Evolutionary conservation across 208 protist genomes (phyloP), one percentile per base, ranked within the genome.

Genomic region (Trypanosoma platydactyli): DNA sequence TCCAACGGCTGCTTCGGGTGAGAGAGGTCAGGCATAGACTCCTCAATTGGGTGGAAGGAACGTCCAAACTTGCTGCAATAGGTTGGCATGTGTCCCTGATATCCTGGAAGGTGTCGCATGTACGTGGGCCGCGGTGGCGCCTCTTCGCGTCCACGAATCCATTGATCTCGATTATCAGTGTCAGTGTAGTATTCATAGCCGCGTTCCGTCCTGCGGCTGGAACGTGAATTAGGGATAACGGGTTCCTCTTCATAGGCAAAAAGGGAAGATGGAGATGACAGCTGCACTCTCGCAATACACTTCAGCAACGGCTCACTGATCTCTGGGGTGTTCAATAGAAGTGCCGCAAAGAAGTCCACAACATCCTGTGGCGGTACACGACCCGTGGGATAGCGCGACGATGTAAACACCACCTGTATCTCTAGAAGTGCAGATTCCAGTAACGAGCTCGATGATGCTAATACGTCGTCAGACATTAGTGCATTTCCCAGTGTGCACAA

Each of bases 21-120:
- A 27, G 83, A 79, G 56, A 94, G 80, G 38, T 79, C 64, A 51
- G 90, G 90, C 33, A 93, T 69, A 42, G 88, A 83, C 76, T 93
- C 90, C 71, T 95, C 90, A 44, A 95, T 92, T 7, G 88, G 70
- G 64, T 95, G 90, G 59, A 95, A 95, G 12, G 90, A 92, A 27
- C 86, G 83, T 11, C 90, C 90, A 77, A 94, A 94, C 73, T 81
- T 88, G 53, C 80, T 83, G 49, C 68, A 54, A 59, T 79, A 92
- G 67, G 83, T 81, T 16, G 90, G 90, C 42, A 95, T 53, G 80
- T 95, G 90, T 0, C 90, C 90, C 12, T 42, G 61, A 69, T 95
- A 95, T 30, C 90, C 90, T 25, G 84, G 83, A 15, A 81, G 52
- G 71, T 88, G 86, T 35, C 76, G 74, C 52, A 73, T 59, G 65